Base-by-base conservation (phyloP, 1,139 yeast species). In the Yamadazyma atmosphaerica region DNA sequence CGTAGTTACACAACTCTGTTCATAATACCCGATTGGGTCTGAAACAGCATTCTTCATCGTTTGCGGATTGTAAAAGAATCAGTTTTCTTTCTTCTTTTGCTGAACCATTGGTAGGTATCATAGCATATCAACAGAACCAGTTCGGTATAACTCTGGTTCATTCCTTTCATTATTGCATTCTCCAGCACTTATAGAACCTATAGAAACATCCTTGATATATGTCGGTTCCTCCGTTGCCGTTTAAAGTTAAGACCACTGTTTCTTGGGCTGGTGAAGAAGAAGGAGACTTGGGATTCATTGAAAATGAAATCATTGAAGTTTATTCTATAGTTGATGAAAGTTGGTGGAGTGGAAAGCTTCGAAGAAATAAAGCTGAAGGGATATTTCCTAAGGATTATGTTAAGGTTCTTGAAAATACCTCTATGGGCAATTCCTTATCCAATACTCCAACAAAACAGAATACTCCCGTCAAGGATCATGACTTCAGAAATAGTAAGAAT, bases 201-300 rank as follows among this genome's bases (percentile, higher is more conserved):
- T n/a, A 23, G 26, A 23, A n/a, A 19, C 22, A 19, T 19, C 22
- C 6, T 19, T 9, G n/a, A n/a, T n/a, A n/a, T 34, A 47, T 49
- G 53, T 48, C 52, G 19, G 32, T 47, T 24, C 70, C 72, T 27
- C 53, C 63, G 23, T 65, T 74, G 25, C 94, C 95, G 8, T 86
- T 87, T 62, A 76, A 75, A 59, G 95, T 84, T 27, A 79, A 77
- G 55, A 86, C 96, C 22, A 74, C 74, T 38, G 87, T 83, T 49
- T 86, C 95, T n/a, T 87, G 95, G 95, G 80, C 95, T 14, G 95
- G 95, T 18, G 92, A 85, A 56, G 80, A 85, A 54, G 86, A 83
- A 35, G 88, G 86, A 32, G 97, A 92, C 56, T 72, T 92, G 36
- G 98, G 98, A 1, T 92, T 92, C 58, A 74, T 90, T 33, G 98